Evolutionary conservation across 164 flowering plant species (phyloP).

Genomic region (Protea cynaroides): DNA sequence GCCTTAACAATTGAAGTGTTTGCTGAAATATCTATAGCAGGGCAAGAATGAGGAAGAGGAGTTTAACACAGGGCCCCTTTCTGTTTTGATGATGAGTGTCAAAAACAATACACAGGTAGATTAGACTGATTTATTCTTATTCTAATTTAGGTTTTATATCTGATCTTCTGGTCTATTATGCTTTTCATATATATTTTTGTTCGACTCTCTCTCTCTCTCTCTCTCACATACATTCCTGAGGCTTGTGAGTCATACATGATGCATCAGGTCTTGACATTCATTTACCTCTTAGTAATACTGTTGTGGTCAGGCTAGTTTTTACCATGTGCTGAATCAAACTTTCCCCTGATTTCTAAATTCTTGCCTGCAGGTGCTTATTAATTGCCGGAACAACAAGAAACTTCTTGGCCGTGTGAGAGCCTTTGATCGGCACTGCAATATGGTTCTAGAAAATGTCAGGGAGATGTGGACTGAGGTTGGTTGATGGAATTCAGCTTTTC

Average conservation of each 20-base stretch:
- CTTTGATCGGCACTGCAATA: constrained; percentile 90
- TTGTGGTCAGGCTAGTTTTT: too few relatives aligned
- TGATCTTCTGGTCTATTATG: not conserved
- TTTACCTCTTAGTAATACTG: too few relatives aligned
- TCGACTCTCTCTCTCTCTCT: too few relatives aligned
- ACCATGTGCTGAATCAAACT: too few relatives aligned
- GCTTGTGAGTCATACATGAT: too few relatives aligned
- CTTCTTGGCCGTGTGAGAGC: constrained; percentile 88
- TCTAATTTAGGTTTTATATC: not conserved
- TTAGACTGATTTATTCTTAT: not conserved
- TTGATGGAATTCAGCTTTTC: not conserved
- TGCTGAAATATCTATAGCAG: constrained; percentile 21
- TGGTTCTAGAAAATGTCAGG: constrained; percentile 88
- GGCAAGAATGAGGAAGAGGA: constrained; percentile 84
- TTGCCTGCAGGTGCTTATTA: constrained; percentile 57
- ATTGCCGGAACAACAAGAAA: constrained; percentile 83
- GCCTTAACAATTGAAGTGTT: not conserved
- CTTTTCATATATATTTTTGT: too few relatives aligned
- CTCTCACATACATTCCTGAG: too few relatives aligned
- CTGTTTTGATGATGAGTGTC: constrained; percentile 93
- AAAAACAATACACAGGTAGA: constrained; percentile 88
- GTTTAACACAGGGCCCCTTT: constrained; percentile 87
- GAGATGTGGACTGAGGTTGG: constrained; percentile 97
- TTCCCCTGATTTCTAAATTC: not conserved
- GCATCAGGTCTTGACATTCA: too few relatives aligned